These are phyloP conservation scores for Pythium chondricola DNA, from an alignment of 352 stramenopile genomes.

Conservation along the genomic window DNA sequence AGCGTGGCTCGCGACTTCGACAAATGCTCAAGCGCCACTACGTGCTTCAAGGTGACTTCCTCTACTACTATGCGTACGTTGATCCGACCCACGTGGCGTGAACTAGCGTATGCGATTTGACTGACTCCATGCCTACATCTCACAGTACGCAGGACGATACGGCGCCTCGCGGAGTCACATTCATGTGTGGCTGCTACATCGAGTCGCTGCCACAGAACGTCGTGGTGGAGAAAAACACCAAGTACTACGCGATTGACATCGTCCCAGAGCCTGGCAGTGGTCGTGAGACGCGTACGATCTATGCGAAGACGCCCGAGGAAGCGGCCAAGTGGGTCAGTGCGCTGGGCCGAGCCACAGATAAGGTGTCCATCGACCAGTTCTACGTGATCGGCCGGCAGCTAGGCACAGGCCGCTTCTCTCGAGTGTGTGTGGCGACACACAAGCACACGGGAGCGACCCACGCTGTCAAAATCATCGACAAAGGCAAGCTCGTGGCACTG, in stretches of 20 bases:
- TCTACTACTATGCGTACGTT: conserved; percentile 82
- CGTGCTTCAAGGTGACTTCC: conserved; percentile 82
- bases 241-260: conserved; percentile 88
- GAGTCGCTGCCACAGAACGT: conserved; percentile 45
- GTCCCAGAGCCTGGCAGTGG: conserved; percentile 55
- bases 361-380: conserved; percentile 85
- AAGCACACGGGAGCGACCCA: conserved; percentile 56
- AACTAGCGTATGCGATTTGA: no score
- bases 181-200: conserved; percentile 78
- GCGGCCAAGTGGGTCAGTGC: conserved; percentile 71
- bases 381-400: conserved; percentile 88
- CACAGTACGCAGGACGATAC: conserved; percentile 64
- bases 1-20: conserved; percentile 67
- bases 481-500: conserved; percentile 76
- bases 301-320: conserved; percentile 66
- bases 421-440: conserved; percentile 77
- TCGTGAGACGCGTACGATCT: conserved; percentile 79
- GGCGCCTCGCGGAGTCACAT: conserved; percentile 65
- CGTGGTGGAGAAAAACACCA: conserved; percentile 69
- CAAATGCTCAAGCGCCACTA: conserved; percentile 87
- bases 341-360: conserved; percentile 78
- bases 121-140: no score
- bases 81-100: no score
- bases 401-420: conserved; percentile 84
- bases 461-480: conserved; percentile 93